Base-by-base conservation (phyloP, 2,329 filamentous ascomycete species). In the Ophiostoma montium region DNA sequence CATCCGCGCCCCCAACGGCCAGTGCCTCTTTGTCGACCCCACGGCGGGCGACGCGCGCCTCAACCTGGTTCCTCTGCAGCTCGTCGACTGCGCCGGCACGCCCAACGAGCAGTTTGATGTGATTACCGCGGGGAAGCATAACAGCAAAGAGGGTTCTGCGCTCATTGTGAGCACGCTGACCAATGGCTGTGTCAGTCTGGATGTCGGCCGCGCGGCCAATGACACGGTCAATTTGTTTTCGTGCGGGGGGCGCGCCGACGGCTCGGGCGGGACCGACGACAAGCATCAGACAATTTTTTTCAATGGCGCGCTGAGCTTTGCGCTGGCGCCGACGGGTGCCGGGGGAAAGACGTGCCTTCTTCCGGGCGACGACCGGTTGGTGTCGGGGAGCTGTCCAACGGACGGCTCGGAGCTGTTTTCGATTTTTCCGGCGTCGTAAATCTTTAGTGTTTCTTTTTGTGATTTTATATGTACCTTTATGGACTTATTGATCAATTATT, bases 1-100 rank as follows among this genome's bases (percentile, higher is more conserved):
- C 49, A 70, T 76, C 58, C 63, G 67, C 31, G 66, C 70, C 0
- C 60, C 70, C 11, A 67, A 70, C 52, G 71, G 71, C 23, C 64
- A 69, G 47, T 76, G 72, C 51, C 63, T 75, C n/a, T 73, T 67
- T 32, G 59, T 74, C 41, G 69, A 75, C 55, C 68, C 70, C 1
- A 70, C 70, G 1, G 71, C 70, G 0, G 72, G 72, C 33, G 72
- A 76, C 54, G 75, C 74, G 59, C 69, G 72, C 6, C 63, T 70
- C 59, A 76, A 76, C 54, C 61, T 75, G 43, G 72, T 75, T 46
- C 72, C 72, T 2, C 59, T 75, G 9, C 62, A 64, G 19, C 56
- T 74, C 10, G 67, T 67, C 9, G 58, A 60, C 27, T 76, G 72
- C 59, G 59, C 62, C 30, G 69, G 66, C 31, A 63, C 65, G 5